These are phyloP conservation scores for Xylaria venustula DNA, from an alignment of 495 filamentous ascomycete species.

Conservation along the genomic window DNA sequence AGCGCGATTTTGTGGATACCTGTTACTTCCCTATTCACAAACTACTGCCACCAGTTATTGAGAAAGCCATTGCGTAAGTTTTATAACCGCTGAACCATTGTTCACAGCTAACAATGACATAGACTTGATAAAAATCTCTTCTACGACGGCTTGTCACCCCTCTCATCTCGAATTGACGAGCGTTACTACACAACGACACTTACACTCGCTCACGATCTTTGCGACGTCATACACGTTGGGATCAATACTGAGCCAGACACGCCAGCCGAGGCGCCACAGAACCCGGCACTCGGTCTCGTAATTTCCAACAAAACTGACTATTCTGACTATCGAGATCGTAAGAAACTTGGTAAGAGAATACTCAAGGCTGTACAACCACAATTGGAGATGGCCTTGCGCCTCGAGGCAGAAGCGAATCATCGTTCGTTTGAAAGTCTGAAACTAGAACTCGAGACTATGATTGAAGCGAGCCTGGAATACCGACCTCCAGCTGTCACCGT, in stretches of 20 bases:
- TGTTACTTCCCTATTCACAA: constrained; percentile 87
- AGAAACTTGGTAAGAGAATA: constrained; percentile 74
- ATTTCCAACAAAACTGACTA: constrained; percentile 33
- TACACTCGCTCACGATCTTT: constrained; percentile 71
- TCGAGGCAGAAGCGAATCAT: constrained; percentile 74
- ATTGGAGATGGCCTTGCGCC: constrained; percentile 71
- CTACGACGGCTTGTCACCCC: constrained; percentile 56
- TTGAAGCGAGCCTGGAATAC: constrained; percentile 57
- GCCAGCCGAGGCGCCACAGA: constrained; percentile 20
- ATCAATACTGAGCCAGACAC: constrained; percentile 49
- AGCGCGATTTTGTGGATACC: constrained; percentile 74
- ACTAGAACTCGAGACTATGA: constrained; percentile 68
- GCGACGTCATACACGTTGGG: constrained; percentile 64
- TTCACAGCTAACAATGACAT: constrained; percentile 23
- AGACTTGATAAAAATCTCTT: constrained; percentile 80
- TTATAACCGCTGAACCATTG: neutral
- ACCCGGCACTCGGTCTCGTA: constrained; percentile 23
- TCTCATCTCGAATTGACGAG: constrained; percentile 65
- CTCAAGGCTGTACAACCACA: constrained; percentile 74
- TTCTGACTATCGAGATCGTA: constrained; percentile 46
- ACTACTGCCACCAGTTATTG: constrained; percentile 74
- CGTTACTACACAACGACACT: constrained; percentile 73
- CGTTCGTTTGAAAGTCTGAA: constrained; percentile 67
- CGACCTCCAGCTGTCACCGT: constrained; percentile 29
- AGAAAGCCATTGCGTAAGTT: constrained; percentile 69